A percentile compares a stretch with the other conserved stretches of the same genome.
Evolutionary conservation across 352 stramenopile genomes (phyloP).

Genomic region (Phytophthora lateralis): DNA sequence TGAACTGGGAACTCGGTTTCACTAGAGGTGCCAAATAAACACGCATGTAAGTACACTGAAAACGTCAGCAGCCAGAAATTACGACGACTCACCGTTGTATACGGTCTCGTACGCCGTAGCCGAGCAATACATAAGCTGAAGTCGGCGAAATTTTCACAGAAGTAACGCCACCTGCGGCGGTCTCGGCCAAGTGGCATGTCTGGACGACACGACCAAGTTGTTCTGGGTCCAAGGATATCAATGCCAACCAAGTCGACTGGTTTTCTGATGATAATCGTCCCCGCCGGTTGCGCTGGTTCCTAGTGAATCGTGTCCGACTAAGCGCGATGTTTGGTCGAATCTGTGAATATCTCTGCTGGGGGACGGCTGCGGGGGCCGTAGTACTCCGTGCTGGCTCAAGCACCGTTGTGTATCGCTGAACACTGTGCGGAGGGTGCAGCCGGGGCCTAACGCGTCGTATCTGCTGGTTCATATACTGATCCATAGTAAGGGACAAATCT

Average conservation of each 20-base stretch:
- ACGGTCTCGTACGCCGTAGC: slow-evolving; percentile 85
- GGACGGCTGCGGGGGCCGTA: slow-evolving; percentile 26
- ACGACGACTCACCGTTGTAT: slow-evolving; percentile 65
- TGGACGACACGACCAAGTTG: slow-evolving; percentile 82
- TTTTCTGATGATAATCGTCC: slow-evolving; percentile 78
- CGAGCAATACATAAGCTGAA: slow-evolving; percentile 84
- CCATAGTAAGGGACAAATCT: slow-evolving; percentile 72
- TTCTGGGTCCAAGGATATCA: slow-evolving; percentile 83
- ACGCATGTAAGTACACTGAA: slow-evolving; percentile 2
- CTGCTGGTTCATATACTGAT: slow-evolving; percentile 85
- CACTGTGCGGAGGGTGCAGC: slow-evolving; percentile 50
- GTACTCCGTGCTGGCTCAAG: slow-evolving; percentile 37
- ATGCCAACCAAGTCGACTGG: slow-evolving; percentile 85
- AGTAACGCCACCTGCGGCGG: slow-evolving; percentile 82
- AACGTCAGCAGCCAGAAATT: neutral
- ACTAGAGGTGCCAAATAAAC: slow-evolving; percentile 32
- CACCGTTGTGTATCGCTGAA: slow-evolving; percentile 40
- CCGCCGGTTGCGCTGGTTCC: slow-evolving; percentile 74
- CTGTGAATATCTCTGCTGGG: slow-evolving; percentile 76
- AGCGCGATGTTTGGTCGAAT: slow-evolving; percentile 88
- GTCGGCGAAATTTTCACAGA: slow-evolving; percentile 91
- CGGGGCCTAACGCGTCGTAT: slow-evolving; percentile 79
- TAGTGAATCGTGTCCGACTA: slow-evolving; percentile 77
- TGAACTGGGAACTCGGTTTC: slow-evolving; percentile 84
- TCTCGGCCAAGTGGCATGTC: slow-evolving; percentile 82